Base-by-base conservation (phyloP, 768 basidiomycete species). In the Pleurotus tuber-regium region DNA sequence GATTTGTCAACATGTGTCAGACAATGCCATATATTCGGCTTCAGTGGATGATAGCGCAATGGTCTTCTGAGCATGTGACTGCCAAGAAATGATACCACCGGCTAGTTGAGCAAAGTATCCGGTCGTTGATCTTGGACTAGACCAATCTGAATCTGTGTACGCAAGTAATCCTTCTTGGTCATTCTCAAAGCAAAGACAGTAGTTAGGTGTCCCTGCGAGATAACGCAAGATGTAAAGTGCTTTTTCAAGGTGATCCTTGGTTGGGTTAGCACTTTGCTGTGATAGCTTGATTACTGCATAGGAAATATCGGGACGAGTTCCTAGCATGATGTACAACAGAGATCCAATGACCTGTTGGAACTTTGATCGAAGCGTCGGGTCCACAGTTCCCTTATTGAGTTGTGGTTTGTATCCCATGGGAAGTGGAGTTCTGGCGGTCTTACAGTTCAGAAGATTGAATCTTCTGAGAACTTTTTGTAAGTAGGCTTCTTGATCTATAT, bases 1-100 rank as follows among this genome's bases (percentile, higher is more conserved):
- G n/a, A n/a, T n/a, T n/a, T n/a, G n/a, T n/a, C n/a, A n/a, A n/a
- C n/a, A n/a, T n/a, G n/a, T n/a, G n/a, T n/a, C n/a, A n/a, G n/a
- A n/a, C n/a, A n/a, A n/a, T n/a, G n/a, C n/a, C n/a, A n/a, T n/a
- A n/a, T n/a, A n/a, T 54, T 72, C 68, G 19, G 66, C 61, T 53
- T 69, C 63, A 10, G 56, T 57, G 9, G 63, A 65, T 3, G 68
- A 71, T 6, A 66, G 57, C 4, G 67, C 59, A n/a, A 67, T 57
- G 21, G 61, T 61, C 2, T 55, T 46, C 54, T 74, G 72, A 28
- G 61, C 60, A 48, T 65, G 65, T 3, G 66, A 63, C 10, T 50
- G 54, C 67, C 71, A 73, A 18, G 62, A 58, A 8, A 72, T 56
- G 1, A 58, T 39, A 2, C 69, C 61, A 9, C 62, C 60, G 26